phyloP scores from a whole-genome alignment of 1,284 basidiomycete genomes.

The Vanrija humicola region DNA sequence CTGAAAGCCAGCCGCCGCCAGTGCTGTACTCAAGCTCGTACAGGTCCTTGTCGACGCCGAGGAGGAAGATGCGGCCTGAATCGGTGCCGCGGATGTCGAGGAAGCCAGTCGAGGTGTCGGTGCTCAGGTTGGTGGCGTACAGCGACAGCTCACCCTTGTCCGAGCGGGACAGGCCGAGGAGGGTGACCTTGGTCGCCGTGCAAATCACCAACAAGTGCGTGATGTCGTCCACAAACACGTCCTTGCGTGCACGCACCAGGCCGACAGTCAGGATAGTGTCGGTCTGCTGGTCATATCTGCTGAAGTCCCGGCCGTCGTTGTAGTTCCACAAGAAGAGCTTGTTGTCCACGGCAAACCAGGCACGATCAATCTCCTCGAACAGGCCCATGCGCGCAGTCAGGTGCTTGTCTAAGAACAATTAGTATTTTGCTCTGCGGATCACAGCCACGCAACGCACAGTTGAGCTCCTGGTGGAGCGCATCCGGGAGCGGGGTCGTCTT shows the following conservation, averaged over 20 bases:
- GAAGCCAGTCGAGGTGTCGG: slow-evolving; percentile 71
- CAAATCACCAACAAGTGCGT: slow-evolving; percentile 84
- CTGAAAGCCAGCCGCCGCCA: slow-evolving; percentile 80
- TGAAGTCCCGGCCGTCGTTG: slow-evolving; percentile 59
- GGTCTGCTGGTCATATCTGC: slow-evolving; percentile 83
- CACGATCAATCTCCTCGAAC: slow-evolving; percentile 87
- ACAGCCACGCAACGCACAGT: slow-evolving; percentile 23
- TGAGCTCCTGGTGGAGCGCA: slow-evolving; percentile 41
- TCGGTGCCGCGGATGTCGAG: slow-evolving; percentile 71
- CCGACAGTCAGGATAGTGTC: slow-evolving; percentile 84
- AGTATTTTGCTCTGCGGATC: background rate
- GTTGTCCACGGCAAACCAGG: slow-evolving; percentile 94
- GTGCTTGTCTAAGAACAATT: slow-evolving; percentile 29
- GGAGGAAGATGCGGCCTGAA: slow-evolving; percentile 87
- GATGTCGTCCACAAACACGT: slow-evolving; percentile 91
- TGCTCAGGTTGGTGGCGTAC: slow-evolving; percentile 82
- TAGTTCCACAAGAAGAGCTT: slow-evolving; percentile 98
- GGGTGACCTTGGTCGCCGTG: slow-evolving; percentile 73
- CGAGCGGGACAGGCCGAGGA: slow-evolving; percentile 73
- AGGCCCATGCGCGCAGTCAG: slow-evolving; percentile 66
- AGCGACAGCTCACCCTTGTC: slow-evolving; percentile 66
- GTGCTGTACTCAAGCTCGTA: slow-evolving; percentile 93
- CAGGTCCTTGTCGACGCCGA: slow-evolving; percentile 78
- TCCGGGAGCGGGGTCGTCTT: slow-evolving; percentile 40
- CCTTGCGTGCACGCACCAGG: slow-evolving; percentile 64